These are phyloP conservation scores for Suillus americanus DNA, from an alignment of 768 basidiomycete species.

Conservation along the genomic window DNA sequence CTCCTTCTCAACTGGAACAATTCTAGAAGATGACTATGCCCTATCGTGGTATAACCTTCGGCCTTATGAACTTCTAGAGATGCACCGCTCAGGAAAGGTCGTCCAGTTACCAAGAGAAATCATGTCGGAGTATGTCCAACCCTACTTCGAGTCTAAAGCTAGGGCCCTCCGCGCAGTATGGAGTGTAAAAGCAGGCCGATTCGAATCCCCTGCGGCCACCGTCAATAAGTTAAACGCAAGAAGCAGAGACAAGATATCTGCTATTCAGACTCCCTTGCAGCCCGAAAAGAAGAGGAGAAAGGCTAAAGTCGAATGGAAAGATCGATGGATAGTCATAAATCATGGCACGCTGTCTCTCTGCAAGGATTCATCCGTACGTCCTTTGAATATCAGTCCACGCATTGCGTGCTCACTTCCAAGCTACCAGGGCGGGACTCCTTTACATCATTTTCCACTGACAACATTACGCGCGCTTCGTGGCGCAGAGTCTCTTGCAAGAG, in stretches of 20 bases:
- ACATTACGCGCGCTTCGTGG: conserved; percentile 45
- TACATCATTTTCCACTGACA: conserved; percentile 40
- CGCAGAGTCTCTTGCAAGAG: conserved; percentile 39
- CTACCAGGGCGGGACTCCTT: conserved; percentile 38
- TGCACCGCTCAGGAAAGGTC: conserved; percentile 49
- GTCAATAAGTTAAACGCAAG: conserved; percentile 1
- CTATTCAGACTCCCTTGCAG: conserved; percentile 2
- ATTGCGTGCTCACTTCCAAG: not conserved
- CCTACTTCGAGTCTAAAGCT: conserved; percentile 59
- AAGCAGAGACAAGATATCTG: conserved; percentile 14
- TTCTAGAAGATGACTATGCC: conserved; percentile 65
- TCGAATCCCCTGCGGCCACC: conserved; percentile 20
- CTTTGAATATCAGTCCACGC: not conserved
- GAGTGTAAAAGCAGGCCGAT: conserved; percentile 25
- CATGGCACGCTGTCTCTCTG: conserved; percentile 56
- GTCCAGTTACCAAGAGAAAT: conserved; percentile 42
- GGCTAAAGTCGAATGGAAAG: conserved; percentile 57
- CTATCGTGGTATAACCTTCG: conserved; percentile 58
- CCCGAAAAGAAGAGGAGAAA: conserved; percentile 26
- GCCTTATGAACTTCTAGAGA: conserved; percentile 67
- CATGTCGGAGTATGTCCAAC: conserved; percentile 47
- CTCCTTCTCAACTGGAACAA: conserved; percentile 66
- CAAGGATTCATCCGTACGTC: conserved; percentile 51
- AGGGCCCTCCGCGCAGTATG: conserved; percentile 49
- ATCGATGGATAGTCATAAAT: conserved; percentile 61